These are phyloP conservation scores for Kodamaea derodonti DNA, from an alignment of 1,139 yeast genomes.

Conservation along the genomic window DNA sequence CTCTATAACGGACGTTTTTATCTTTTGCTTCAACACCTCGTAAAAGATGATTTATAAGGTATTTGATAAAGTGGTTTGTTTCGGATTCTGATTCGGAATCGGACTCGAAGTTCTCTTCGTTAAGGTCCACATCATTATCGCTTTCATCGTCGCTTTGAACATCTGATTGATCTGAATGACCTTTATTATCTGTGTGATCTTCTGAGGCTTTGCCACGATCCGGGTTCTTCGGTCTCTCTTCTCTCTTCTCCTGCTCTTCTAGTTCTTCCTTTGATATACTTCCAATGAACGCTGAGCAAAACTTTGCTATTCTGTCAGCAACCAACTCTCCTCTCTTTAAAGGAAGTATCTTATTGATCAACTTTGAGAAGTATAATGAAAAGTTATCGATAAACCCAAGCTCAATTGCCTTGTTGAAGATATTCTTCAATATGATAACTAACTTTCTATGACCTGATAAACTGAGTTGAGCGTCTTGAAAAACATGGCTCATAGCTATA, in stretches of 20 bases:
- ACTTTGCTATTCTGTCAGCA: slow-evolving; percentile 76
- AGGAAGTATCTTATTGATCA: slow-evolving; percentile 63
- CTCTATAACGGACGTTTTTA: slow-evolving; percentile 74
- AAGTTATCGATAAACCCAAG: slow-evolving; percentile 56
- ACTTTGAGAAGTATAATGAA: slow-evolving; percentile 52
- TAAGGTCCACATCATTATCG: slow-evolving; percentile 2
- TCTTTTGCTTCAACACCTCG: slow-evolving; percentile 78
- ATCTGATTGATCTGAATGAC: slow-evolving; percentile 3
- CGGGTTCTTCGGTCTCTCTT: too few relatives aligned
- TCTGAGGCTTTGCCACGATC: not conserved
- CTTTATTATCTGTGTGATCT: not conserved
- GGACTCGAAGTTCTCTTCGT: slow-evolving; percentile 1
- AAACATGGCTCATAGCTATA: slow-evolving; percentile 58
- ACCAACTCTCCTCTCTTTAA: slow-evolving; percentile 66
- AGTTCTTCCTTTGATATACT: slow-evolving; percentile 39
- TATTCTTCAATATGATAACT: slow-evolving; percentile 55
- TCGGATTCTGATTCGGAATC: slow-evolving; percentile 32
- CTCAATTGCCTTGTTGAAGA: slow-evolving; percentile 54
- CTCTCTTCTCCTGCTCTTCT: slow-evolving; percentile 15
- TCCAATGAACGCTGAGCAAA: slow-evolving; percentile 64
- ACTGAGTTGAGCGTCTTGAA: slow-evolving; percentile 76
- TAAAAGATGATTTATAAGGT: slow-evolving; percentile 60
- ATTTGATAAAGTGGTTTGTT: slow-evolving; percentile 53
- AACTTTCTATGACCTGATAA: slow-evolving; percentile 77
- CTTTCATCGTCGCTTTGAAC: slow-evolving; percentile 26